These are phyloP conservation scores for Irineochytrium annulatum DNA, from an alignment of 192 early-diverging fungal species.

Conservation along the genomic window DNA sequence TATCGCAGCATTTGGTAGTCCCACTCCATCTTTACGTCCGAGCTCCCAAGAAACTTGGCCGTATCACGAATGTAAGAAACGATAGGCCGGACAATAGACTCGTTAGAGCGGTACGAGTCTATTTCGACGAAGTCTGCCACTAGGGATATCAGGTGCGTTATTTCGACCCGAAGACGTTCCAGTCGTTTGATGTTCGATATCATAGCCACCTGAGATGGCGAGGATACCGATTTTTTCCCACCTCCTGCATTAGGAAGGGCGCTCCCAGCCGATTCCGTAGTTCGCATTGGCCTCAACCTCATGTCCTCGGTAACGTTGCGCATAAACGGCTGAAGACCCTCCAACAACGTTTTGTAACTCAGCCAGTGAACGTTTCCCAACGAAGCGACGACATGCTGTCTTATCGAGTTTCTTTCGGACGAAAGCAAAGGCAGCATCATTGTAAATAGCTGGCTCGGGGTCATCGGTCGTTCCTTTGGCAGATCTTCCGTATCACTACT, in stretches of 20 bases:
- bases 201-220: constrained; percentile 44
- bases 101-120: constrained; percentile 53
- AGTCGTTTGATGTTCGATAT: constrained; percentile 40
- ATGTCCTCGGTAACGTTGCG: constrained; percentile 59
- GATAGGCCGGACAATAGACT: constrained; percentile 58
- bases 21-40: constrained; percentile 75
- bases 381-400: constrained; percentile 62
- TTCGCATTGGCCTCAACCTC: constrained; percentile 29
- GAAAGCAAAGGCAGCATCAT: constrained; percentile 61
- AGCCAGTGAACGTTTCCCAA: constrained; percentile 62
- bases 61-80: constrained; percentile 56
- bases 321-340: constrained; percentile 62
- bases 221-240: constrained; percentile 42
- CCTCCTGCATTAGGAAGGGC: constrained; percentile 12
- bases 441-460: constrained; percentile 52
- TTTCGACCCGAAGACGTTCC: constrained; percentile 67
- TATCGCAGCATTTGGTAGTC: constrained; percentile 83
- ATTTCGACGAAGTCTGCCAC: constrained; percentile 64
- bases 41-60: constrained; percentile 60
- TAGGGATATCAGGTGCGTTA: constrained; percentile 68
- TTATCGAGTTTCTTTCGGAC: constrained; percentile 61
- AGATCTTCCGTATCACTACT: neutral
- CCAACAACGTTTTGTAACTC: constrained; percentile 64
- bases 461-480: neutral
- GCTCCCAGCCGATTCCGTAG: constrained; percentile 13